Evolutionary conservation across 805 yeast species (phyloP).

Genomic region (Danielozyma ontarioensis): DNA sequence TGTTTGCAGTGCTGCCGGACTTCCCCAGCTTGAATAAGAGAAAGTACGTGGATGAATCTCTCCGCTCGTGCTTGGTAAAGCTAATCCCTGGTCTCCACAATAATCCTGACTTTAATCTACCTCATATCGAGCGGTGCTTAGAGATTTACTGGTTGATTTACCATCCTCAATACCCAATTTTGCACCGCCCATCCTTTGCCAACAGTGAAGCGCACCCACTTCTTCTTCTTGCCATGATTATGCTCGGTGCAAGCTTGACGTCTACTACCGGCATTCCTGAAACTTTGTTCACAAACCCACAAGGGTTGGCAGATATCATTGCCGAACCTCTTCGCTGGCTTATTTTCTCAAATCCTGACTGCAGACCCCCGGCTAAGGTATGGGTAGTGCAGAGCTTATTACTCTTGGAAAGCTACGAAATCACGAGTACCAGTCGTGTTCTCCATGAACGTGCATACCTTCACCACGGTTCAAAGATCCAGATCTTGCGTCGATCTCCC

Average conservation of each 20-base stretch:
- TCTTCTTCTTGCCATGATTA: constrained; percentile 7
- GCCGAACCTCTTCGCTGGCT: constrained; percentile 10
- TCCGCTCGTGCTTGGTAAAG: constrained; percentile 3
- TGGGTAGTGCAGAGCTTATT: constrained; percentile 7
- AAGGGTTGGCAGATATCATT: constrained; percentile 5
- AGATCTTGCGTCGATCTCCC: constrained; percentile 19
- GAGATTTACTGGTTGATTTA: constrained; percentile 6
- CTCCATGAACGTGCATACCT: constrained; percentile 8
- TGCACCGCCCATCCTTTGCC: constrained; percentile 8
- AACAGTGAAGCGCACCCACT: constrained; percentile 5
- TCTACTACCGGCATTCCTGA: constrained; percentile 3
- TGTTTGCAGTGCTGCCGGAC: constrained; percentile 6
- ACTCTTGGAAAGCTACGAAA: constrained; percentile 7
- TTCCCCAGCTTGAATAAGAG: constrained; percentile 5
- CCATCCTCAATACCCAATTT: constrained; percentile 8
- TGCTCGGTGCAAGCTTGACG: constrained; percentile 6
- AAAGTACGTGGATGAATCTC: constrained; percentile 2
- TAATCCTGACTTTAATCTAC: constrained; percentile 4
- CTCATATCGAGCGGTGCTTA: constrained; percentile 6
- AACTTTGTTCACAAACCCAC: constrained; percentile 3
- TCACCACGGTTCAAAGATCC: constrained; percentile 15
- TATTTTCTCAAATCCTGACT: constrained; percentile 5
- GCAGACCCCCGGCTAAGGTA: constrained; percentile 8
- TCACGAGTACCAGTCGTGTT: constrained; percentile 3
- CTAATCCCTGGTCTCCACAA: constrained; percentile 3